Conservation (phyloP, 2,329 filamentous ascomycete genomes). For the Cercospora janseana region DNA sequence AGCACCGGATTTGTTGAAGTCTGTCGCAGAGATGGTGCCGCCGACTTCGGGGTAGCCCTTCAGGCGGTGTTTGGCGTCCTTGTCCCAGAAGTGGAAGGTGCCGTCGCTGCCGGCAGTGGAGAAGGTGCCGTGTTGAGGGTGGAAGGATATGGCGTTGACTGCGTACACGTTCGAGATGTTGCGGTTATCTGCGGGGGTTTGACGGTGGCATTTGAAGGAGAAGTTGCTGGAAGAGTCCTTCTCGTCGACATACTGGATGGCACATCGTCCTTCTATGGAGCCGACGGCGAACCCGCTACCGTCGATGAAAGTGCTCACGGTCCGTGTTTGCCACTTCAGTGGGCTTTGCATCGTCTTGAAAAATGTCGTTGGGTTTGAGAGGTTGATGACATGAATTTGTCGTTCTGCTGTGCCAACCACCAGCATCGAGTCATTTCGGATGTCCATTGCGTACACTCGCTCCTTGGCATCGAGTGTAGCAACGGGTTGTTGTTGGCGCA, state of each 20-base stretch:
- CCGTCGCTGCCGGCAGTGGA: constrained; percentile 93
- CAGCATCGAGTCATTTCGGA: constrained; percentile 69
- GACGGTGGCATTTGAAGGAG: constrained; percentile 98
- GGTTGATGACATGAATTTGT: constrained; percentile 92
- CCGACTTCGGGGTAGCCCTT: constrained; percentile 64
- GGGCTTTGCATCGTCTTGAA: constrained; percentile 97
- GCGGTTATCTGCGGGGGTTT: constrained; percentile 59
- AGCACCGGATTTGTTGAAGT: constrained; percentile 81
- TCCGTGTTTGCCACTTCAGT: constrained; percentile 95
- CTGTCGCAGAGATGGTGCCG: constrained; percentile 83
- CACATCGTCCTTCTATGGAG: constrained; percentile 93
- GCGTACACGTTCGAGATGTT: constrained; percentile 87
- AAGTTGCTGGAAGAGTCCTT: constrained; percentile 85
- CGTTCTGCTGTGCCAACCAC: constrained; percentile 92
- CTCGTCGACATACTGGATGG: constrained; percentile 97
- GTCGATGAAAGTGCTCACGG: constrained; percentile 92
- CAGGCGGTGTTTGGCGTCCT: constrained; percentile 53
- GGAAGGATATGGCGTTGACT: constrained; percentile 97
- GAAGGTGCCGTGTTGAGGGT: constrained; percentile 96
- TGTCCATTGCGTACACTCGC: constrained; percentile 87
- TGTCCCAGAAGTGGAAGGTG: constrained; percentile 95
- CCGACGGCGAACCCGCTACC: constrained; percentile 90
- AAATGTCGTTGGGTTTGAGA: constrained; percentile 82
- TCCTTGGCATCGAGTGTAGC: constrained; percentile 69
- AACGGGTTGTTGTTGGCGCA: constrained; percentile 64